Base-by-base conservation (phyloP, 805 yeast genomes). In the Wickerhamomyces sydowiorum region DNA sequence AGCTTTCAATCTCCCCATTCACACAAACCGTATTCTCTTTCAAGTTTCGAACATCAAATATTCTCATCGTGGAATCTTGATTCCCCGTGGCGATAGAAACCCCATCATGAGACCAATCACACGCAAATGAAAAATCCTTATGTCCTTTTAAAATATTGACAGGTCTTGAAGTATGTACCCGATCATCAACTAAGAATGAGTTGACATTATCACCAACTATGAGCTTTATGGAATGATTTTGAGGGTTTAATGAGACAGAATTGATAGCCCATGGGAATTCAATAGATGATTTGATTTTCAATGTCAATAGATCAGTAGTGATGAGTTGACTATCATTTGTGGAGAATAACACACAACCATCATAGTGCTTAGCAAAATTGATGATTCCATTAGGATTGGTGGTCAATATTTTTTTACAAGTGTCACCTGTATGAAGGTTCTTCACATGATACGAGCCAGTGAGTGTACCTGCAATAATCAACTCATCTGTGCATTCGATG, bases 61-160 rank as follows among this genome's bases (percentile, higher is more conserved):
- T 48, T 32, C 76, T 61, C 12, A 78, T 69, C 8, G 80, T 69
- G 2, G 80, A 73, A 55, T 80, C 86, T 54, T 80, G 85, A 50
- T 71, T 75, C 6, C 85, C 85, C 0, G 82, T 72, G 5, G 76
- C 72, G 15, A 79, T 47, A 5, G 64, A 49, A 37, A 69, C 59
- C 13, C 69, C 75, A 46, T 69, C 49, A 35, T 56, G 53, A 8
- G 65, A 62, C 84, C 85, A 80, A 50, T 78, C 83, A 52, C 82
- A 78, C 32, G 79, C 66, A 47, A 79, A 79, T 4, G 79, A 73
- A 52, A 55, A 78, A 52, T 80, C 85, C 38, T 59, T 57, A 54
- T 79, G 85, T 7, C 80, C 81, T 20, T 44, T 42, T 28, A 70
- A 45, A 5, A 47, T 27, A 21, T 48, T 35, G 4, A 54, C 45